Evolutionary conservation across 345 rosid species (phyloP), one percentile per base, ranked within the genome.

Genomic region (Eucalyptus camaldulensis): DNA sequence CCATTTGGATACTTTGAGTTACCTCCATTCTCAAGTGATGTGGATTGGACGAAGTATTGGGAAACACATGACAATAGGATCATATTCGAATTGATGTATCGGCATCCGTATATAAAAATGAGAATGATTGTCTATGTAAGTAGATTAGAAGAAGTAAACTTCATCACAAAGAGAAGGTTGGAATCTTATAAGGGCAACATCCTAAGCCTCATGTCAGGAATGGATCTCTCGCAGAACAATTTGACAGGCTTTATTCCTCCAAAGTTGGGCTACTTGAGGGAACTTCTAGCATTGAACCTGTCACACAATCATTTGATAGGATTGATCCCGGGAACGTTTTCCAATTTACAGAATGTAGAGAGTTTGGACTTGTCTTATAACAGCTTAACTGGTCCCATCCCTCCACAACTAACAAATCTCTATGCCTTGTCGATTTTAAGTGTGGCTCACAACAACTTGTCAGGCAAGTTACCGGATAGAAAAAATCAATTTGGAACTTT

Each of bases 21-120:
- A 9, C 2, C 3, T 21, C 2, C 10, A 54, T 3, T 1, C 4
- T 8, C 1, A 21, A 2, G 4, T 21, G 25, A 8, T 21, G 0
- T 4, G 0, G 0, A 0, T 54, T 58, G 13, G 29, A 2, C 1
- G 4, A 13, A 58, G 65, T 1, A 2, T 24, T 58, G 65, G n/a
- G 65, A 58, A 25, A 0, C 65, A 10, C 14, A 1, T 4, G 1
- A 58, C 65, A 10, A 25, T 0, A 10, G 13, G 65, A 0, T 58
- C 65, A 5, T 0, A 2, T 25, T 58, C 65, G 0, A 58, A 10
- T 58, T 58, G 7, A 1, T 0, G 3, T 2, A 25, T 58, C 1
- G 0, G 0, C 2, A 25, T 25, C 0, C 0, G 3, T 1, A 58
- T 25, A 5, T 1, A 1, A 14, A 4, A 58, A n/a, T n/a, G n/a